Evolutionary conservation across 2,329 filamentous ascomycete species (phyloP).

Genomic region (Helminthosporium solani): DNA sequence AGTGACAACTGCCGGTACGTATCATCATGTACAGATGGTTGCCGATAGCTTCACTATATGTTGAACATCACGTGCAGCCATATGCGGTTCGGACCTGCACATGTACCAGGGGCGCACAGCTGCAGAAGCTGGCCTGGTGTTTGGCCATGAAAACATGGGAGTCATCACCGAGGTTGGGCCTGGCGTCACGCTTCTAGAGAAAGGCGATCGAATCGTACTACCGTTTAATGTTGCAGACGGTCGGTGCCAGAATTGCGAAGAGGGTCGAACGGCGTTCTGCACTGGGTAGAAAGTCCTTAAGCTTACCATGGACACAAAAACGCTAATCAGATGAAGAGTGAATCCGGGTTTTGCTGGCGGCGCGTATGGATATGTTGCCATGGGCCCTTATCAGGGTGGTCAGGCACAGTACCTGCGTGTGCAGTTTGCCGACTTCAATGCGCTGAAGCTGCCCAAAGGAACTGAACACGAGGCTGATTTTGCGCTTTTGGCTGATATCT

Average conservation of each 20-base stretch:
- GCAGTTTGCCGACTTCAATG: slow-evolving; percentile 68
- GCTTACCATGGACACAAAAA: neutral
- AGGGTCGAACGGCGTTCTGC: slow-evolving; percentile 65
- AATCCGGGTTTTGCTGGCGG: slow-evolving; percentile 62
- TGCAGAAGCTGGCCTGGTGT: slow-evolving; percentile 62
- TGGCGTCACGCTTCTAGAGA: slow-evolving; percentile 62
- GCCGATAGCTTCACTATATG: neutral
- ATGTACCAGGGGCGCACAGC: slow-evolving; percentile 68
- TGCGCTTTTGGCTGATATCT: slow-evolving; percentile 53
- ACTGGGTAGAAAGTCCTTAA: slow-evolving; percentile 48
- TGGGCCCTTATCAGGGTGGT: slow-evolving; percentile 58
- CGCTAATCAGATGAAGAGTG: slow-evolving; percentile 36
- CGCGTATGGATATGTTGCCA: slow-evolving; percentile 63
- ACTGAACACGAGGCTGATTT: slow-evolving; percentile 64
- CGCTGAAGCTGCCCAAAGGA: slow-evolving; percentile 60
- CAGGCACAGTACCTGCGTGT: slow-evolving; percentile 66
- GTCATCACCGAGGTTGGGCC: slow-evolving; percentile 57
- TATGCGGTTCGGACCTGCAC: slow-evolving; percentile 55
- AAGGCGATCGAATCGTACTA: slow-evolving; percentile 64
- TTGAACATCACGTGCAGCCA: slow-evolving; percentile 39
- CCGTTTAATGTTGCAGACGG: slow-evolving; percentile 67
- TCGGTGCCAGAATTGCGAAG: slow-evolving; percentile 64
- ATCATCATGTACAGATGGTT: neutral
- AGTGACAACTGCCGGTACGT: slow-evolving; percentile 59
- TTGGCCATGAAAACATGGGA: slow-evolving; percentile 64